Conservation (phyloP, 2,329 filamentous ascomycete species). For the Microdochium nivale region DNA sequence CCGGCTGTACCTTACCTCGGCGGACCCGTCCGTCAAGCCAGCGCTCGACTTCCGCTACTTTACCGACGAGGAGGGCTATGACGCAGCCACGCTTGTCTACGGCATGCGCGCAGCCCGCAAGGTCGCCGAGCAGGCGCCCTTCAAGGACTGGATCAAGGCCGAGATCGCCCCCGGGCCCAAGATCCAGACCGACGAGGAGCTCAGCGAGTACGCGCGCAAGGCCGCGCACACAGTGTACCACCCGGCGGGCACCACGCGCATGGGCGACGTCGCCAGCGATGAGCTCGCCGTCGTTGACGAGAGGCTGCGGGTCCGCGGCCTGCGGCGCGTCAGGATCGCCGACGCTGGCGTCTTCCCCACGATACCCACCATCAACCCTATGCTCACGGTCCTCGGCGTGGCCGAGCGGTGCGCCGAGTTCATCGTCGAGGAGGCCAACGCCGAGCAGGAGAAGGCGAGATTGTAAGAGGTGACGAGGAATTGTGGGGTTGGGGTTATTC, state of each 20-base stretch:
- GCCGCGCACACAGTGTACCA: slow-evolving; percentile 88
- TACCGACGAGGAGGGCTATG: slow-evolving; percentile 77
- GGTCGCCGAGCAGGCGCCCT: slow-evolving; percentile 66
- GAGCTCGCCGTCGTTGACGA: slow-evolving; percentile 72
- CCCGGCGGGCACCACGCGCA: slow-evolving; percentile 82
- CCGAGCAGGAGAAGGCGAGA: slow-evolving; percentile 27
- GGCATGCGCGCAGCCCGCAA: slow-evolving; percentile 71
- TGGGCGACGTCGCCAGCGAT: slow-evolving; percentile 67
- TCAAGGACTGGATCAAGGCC: slow-evolving; percentile 74
- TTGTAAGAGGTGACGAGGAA: slow-evolving; percentile 11
- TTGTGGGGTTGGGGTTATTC: neutral
- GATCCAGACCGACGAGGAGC: slow-evolving; percentile 67
- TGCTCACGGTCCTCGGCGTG: slow-evolving; percentile 79
- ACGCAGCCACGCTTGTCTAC: slow-evolving; percentile 71
- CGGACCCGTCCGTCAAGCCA: slow-evolving; percentile 69
- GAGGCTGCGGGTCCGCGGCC: slow-evolving; percentile 61
- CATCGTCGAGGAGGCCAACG: slow-evolving; percentile 62
- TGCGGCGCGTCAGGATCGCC: slow-evolving; percentile 69
- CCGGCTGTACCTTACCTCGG: slow-evolving; percentile 66
- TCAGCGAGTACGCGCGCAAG: slow-evolving; percentile 72
- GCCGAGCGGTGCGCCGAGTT: slow-evolving; percentile 81
- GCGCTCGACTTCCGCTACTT: slow-evolving; percentile 86
- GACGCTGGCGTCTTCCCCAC: slow-evolving; percentile 85
- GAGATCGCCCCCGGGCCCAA: slow-evolving; percentile 72
- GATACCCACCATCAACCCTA: slow-evolving; percentile 81